Conservation (phyloP, 495 filamentous ascomycete species). For the Aspergillus mulundensis region DNA sequence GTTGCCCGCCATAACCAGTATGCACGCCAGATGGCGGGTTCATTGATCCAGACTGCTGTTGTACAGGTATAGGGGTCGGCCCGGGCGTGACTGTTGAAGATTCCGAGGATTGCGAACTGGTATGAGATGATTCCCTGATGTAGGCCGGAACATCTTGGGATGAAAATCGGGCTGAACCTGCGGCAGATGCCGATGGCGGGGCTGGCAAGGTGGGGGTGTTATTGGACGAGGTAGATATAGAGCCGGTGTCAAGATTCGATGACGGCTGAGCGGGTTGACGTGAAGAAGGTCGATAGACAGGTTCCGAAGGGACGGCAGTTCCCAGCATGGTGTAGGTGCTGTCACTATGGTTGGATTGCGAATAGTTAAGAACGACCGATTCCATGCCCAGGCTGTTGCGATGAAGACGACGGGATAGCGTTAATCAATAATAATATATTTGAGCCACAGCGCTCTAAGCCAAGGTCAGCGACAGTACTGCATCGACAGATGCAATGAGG, state of each 20-base stretch:
- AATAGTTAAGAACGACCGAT: conserved; percentile 43
- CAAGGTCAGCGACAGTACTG: conserved; percentile 14
- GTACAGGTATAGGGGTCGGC: conserved; percentile 25
- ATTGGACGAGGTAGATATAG: conserved; percentile 36
- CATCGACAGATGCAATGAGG: conserved; percentile 15
- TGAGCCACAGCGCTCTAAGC: conserved; percentile 10
- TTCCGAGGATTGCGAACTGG: conserved; percentile 23
- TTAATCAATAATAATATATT: conserved; percentile 5
- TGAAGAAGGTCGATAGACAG: conserved; percentile 32
- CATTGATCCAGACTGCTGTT: conserved; percentile 27
- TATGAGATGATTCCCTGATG: conserved; percentile 29
- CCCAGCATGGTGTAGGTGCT: conserved; percentile 49
- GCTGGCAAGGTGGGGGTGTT: conserved; percentile 39
- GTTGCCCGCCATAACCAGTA: conserved; percentile 13
- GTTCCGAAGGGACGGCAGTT: conserved; percentile 40
- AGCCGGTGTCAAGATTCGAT: conserved; percentile 27
- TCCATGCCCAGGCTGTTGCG: conserved; percentile 34
- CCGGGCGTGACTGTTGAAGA: conserved; percentile 27
- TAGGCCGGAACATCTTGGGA: conserved; percentile 42
- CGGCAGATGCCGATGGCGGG: conserved; percentile 35
- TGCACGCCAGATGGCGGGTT: conserved; percentile 24
- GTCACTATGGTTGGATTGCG: conserved; percentile 42
- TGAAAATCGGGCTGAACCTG: conserved; percentile 34
- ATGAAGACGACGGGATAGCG: conserved; percentile 4
- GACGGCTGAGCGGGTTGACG: conserved; percentile 18